Percentiles rank a stretch among this genome's conserved stretches.
These are phyloP conservation scores for Aspergillus melleus DNA, from an alignment of 2,329 filamentous ascomycete species.

Conservation along the genomic window DNA sequence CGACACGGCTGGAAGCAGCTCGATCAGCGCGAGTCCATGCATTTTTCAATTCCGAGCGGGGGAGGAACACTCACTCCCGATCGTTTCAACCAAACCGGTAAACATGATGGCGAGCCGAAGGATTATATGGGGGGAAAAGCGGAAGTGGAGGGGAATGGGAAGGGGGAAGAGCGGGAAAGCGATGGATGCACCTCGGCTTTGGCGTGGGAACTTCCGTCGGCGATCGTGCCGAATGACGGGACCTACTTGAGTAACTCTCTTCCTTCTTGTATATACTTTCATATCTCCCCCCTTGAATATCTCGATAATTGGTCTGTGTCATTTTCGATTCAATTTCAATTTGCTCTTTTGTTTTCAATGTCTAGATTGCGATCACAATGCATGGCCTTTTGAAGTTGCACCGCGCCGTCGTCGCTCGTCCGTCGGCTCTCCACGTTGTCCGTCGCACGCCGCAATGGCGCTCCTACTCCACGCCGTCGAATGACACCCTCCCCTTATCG, in stretches of 20 bases:
- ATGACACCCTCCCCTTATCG: constrained; percentile 67
- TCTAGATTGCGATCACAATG: constrained; percentile 20
- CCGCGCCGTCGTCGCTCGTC: constrained; percentile 23
- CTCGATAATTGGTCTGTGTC: background rate
- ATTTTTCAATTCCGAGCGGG: background rate
- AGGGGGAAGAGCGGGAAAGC: constrained; percentile 1
- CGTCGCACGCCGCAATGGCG: constrained; percentile 28
- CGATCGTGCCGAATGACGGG: background rate
- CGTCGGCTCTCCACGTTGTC: constrained; percentile 17
- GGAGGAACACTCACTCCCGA: constrained; percentile 70
- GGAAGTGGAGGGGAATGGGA: constrained; percentile 13
- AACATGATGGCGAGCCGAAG: constrained; percentile 68
- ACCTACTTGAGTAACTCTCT: background rate
- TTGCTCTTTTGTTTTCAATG: background rate
- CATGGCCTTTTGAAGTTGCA: constrained; percentile 25
- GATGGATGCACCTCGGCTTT: constrained; percentile 24
- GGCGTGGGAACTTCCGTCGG: background rate
- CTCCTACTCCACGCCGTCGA: constrained; percentile 40
- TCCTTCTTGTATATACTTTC: background rate
- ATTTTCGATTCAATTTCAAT: background rate
- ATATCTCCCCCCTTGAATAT: background rate
- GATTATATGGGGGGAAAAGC: background rate
- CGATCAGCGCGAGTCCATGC: background rate
- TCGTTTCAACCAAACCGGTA: constrained; percentile 87
- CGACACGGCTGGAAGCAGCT: constrained; percentile 66